Base-by-base conservation (phyloP, 331 rosid genomes). In the Quercus lobata region DNA sequence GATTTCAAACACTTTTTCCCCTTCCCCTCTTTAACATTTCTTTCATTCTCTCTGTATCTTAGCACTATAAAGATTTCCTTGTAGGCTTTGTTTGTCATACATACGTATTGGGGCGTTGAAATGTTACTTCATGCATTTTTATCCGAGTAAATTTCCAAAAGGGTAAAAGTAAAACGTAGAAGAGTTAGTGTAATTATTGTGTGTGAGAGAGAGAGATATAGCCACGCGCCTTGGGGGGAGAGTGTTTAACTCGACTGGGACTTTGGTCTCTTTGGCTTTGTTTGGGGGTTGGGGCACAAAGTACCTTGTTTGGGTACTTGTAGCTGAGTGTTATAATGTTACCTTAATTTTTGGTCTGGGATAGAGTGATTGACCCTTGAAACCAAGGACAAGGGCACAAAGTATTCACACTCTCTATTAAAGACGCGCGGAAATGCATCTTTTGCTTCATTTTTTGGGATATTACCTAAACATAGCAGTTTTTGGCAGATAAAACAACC, bases 121-220 rank as follows among this genome's bases (percentile, higher is more conserved):
- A 18, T 6, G 46, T 49, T 15, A 6, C 56, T 76, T 10, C 81
- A 76, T 81, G 86, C 86, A 86, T 57, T 85, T 71, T 72, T 29
- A 55, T 79, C 30, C 5, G 4, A 12, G 17, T 5, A 54, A 73
- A 66, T 11, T 8, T 16, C 24, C 5, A 2, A 9, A 57, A 56
- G 81, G 76, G 73, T 18, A 80, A 49, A 34, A 63, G 46, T 41
- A 41, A 41, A 41, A 41, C 12, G 46, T 41, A 41, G 46, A 8
- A 41, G 71, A 34, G 83, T 54, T 15, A 41, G 18, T 44, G 57
- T 19, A 1, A 46, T 57, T 37, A 54, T 32, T 44, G 57, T 41
- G 46, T 41, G 46, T 8, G 46, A 8, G 46, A 41, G 11, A 35
- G 19, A 49, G 83, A 63, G 78, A 8, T 17, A 46, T 2, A 61